Base-by-base conservation (phyloP, 768 basidiomycete species). In the Sporobolomyces roseus region DNA sequence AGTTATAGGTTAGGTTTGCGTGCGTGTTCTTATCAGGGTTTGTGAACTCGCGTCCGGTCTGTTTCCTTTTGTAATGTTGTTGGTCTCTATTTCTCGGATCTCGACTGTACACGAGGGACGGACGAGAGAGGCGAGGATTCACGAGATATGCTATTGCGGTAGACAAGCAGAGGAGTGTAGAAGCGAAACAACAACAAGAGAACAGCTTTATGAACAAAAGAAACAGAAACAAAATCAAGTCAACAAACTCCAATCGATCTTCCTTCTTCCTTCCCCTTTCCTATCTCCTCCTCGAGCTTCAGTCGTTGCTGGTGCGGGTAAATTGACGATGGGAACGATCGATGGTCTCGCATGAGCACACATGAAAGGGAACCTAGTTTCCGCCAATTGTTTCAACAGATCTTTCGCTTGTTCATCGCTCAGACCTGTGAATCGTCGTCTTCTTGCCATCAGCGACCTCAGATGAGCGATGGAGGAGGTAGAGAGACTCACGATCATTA, bases 331-430 rank as follows among this genome's bases (percentile, higher is more conserved):
- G 14, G 68, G 68, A 1, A 67, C 60, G 49, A 73, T 52, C 3
- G 65, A 63, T 7, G 74, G 74, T 21, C 76, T 58, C 1, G 94
- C 96, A 79, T 99, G 96, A 36, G 96, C 96, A 79, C 96, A 99
- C 77, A 91, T 90, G 79, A 96, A 97, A 2, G 94, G 93, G 75
- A 90, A 88, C 5, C 83, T 82, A 3, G 91, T 91, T 68, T 83
- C 77, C 13, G 87, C 82, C 33, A 99, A 82, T 71, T 85, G 83
- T 9, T 76, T 74, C 51, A 98, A 82, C 48, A 99, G 83, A 53
- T 82, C 80, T 72, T 83, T 77, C 77, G 91, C 90, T 76, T 96
- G 91, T 41, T 82, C 81, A 10, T 80, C 61, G 19, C 81, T 84
- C 55, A 99, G 63, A 1, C 5, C 64, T 66, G 56, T 5, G 4